Base-by-base conservation (phyloP, 495 filamentous ascomycete genomes). In the Neurospora sp. region DNA sequence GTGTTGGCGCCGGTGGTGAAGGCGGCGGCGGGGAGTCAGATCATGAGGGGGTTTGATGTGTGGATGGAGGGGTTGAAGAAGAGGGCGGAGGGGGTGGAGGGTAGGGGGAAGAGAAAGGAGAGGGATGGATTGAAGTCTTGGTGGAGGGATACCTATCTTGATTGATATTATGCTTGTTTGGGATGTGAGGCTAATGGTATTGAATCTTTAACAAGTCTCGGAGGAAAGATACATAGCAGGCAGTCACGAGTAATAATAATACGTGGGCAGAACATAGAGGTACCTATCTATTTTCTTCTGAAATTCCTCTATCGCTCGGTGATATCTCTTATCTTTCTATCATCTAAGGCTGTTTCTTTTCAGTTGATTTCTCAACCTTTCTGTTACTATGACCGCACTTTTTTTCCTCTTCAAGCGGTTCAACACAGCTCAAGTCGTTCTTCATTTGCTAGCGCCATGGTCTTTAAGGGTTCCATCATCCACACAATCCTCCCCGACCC, bases 1-100 rank as follows among this genome's bases (percentile, higher is more conserved):
- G 10, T 70, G 48, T 31, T 83, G 77, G 80, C 75, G 20, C 75
- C 74, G 8, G 74, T 80, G 14, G 71, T 80, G 37, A 69, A 70
- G 71, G 0, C 73, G 27, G 70, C 68, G 0, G 76, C 76, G 16
- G 74, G 76, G 10, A 41, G 31, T 22, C 73, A 77, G 75, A 70
- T 83, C 2, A 70, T 72, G 69, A 71, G 41, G 3, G 82, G 77
- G 39, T 81, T 82, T 73, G 74, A 70, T 38, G 73, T 44, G 37
- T 82, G 80, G 81, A 77, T 72, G 76, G 74, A 71, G 39, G 81
- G 76, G 42, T 40, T 83, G 74, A 79, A 77, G 79, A 65, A 61
- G 76, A 20, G 46, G 44, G 80, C 73, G 7, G 82, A 81, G 74
- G 72, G 70, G 74, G 0, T 35, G 41, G n/a, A 53, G 5, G 38